Evolutionary conservation across 768 basidiomycete species (phyloP), one percentile per base, ranked within the genome.

Genomic region (Cystofilobasidium ferigula): DNA sequence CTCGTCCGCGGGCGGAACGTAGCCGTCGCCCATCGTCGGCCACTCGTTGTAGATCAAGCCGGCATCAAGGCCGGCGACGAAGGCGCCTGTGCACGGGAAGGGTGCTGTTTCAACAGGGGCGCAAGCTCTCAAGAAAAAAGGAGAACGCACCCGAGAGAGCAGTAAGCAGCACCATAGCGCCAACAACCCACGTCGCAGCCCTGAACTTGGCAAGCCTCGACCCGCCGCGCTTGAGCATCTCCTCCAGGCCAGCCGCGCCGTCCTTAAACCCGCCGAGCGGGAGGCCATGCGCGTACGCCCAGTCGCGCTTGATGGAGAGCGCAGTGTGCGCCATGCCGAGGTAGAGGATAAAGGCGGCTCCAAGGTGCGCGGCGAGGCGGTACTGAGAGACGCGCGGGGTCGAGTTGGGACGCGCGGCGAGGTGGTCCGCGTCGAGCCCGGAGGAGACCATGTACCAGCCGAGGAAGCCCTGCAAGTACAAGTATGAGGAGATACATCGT

Each of bases 361-460:
- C 86, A 3, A 99, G 82, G 75, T 99, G 95, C 22, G 92, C 88
- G 2, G 93, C 95, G 30, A 99, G 83, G 14, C 95, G 82, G 75
- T 99, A 99, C 74, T 99, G 95, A 22, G 89, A 92, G 12, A 99
- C 95, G 9, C 95, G 86, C 1, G 95, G 93, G 9, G 94, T 87
- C 14, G 88, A 85, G 61, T 72, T 69, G 4, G 88, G 87, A 10
- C 82, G 85, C 8, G 85, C 81, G 78, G 97, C 81, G 61, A 89
- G 79, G 47, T 68, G 67, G 14, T 87, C 82, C 61, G 88, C 83
- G 71, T 92, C 87, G 14, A 99, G 80, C 1, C 95, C 95, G 16
- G 92, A 97, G 75, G 93, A 87, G 63, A 99, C 95, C 95, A 99
- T 99, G 79, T 98, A 97, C 95, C 95, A 99, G 32, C 95, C 95